These are phyloP conservation scores for Aspergillus cejpii DNA, from an alignment of 2,329 filamentous ascomycete species.

Conservation along the genomic window DNA sequence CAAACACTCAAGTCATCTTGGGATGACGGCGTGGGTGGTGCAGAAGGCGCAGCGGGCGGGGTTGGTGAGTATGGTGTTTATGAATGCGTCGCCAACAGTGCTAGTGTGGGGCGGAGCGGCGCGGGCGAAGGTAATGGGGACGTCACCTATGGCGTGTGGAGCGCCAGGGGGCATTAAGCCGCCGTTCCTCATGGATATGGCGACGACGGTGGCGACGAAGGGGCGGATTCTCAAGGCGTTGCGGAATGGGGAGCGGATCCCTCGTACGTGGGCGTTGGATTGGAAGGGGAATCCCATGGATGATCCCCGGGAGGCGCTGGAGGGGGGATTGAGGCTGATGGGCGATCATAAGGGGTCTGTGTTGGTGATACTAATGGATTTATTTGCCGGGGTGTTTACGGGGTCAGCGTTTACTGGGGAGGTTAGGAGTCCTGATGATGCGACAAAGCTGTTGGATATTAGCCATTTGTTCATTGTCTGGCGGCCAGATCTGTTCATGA, in stretches of 20 bases:
- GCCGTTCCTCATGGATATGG: too few species aligned
- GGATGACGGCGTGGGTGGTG: conserved; percentile 74
- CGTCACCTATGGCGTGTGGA: conserved; percentile 67
- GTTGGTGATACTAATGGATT: conserved; percentile 78
- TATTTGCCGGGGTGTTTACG: conserved; percentile 70
- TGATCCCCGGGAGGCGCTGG: conserved; percentile 63
- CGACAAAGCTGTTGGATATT: conserved; percentile 60
- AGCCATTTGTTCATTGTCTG: conserved; percentile 67
- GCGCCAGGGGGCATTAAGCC: conserved; percentile 56
- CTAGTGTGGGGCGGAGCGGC: conserved; percentile 66
- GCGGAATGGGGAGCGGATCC: conserved; percentile 40
- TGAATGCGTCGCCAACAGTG: conserved; percentile 64
- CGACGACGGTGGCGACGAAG: conserved; percentile 38
- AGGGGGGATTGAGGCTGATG: conserved; percentile 79
- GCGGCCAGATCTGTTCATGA: conserved; percentile 69
- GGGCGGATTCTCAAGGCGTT: conserved; percentile 44
- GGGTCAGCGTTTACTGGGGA: conserved; percentile 72
- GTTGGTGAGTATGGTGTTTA: conserved; percentile 67
- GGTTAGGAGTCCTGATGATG: conserved; percentile 70
- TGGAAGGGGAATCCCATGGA: conserved; percentile 61
- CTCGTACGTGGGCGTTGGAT: conserved; percentile 64
- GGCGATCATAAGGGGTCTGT: conserved; percentile 76
- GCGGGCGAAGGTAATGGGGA: conserved; percentile 63
- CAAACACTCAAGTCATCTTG: conserved; percentile 74
- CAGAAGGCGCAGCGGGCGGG: conserved; percentile 66